These are phyloP conservation scores for Boechera retrofracta DNA, from an alignment of 345 rosid species.

Conservation along the genomic window DNA sequence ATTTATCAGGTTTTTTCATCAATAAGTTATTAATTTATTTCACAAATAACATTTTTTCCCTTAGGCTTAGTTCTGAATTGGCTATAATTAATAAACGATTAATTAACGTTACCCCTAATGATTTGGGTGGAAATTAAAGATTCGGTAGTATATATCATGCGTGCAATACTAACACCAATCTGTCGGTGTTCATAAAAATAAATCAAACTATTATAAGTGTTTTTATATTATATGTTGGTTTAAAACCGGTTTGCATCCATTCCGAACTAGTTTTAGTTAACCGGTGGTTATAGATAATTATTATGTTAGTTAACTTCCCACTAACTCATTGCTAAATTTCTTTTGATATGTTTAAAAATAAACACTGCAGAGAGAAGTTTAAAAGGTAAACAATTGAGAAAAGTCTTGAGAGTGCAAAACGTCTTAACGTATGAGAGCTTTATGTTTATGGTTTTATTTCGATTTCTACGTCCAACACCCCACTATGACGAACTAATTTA, in stretches of 20 bases:
- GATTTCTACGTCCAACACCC: too few relatives aligned
- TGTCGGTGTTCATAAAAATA: not conserved
- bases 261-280: not conserved
- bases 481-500: too few relatives aligned
- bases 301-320: not conserved
- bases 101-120: not conserved
- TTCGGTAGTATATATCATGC: not conserved
- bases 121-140: not conserved
- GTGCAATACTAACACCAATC: not conserved
- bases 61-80: too few relatives aligned
- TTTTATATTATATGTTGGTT: not conserved
- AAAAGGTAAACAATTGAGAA: too few relatives aligned
- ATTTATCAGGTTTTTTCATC: too few relatives aligned
- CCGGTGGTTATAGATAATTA: not conserved
- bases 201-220: not conserved
- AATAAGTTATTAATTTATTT: not conserved
- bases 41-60: too few relatives aligned
- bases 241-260: not conserved
- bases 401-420: too few relatives aligned
- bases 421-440: too few relatives aligned
- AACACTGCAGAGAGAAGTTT: too few relatives aligned
- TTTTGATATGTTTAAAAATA: not conserved
- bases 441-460: too few relatives aligned
- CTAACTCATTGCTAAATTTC: not conserved
- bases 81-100: not conserved